phyloP scores from a whole-genome alignment of 2,329 filamentous ascomycete species.

The Trichoderma pleuroti region DNA sequence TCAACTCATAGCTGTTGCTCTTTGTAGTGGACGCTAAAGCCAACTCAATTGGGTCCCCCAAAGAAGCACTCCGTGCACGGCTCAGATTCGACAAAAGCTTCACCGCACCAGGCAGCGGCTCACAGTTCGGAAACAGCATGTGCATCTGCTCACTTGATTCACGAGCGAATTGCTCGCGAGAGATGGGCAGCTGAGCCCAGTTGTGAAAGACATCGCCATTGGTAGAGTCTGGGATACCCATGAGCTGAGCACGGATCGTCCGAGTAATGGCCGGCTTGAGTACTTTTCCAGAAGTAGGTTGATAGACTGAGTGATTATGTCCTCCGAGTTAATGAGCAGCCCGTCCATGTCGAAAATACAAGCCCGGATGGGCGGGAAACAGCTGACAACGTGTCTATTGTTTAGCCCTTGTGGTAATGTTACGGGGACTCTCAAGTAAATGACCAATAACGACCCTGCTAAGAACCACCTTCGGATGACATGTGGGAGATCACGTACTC shows the following conservation, averaged over 20 bases:
- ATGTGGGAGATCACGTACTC: background rate
- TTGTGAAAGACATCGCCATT: background rate
- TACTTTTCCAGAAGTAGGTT: background rate
- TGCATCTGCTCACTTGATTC: slow-evolving; percentile 3
- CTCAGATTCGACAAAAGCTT: background rate
- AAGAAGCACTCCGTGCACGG: background rate
- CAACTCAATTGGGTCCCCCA: background rate
- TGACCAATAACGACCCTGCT: background rate
- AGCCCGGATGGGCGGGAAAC: background rate
- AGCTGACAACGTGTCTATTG: background rate
- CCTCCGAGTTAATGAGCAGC: slow-evolving; percentile 7
- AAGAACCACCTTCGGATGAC: background rate
- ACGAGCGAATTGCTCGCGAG: background rate
- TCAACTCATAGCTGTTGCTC: background rate
- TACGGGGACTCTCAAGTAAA: background rate
- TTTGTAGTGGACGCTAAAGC: background rate
- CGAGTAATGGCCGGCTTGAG: background rate
- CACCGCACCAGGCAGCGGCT: background rate
- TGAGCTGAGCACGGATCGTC: background rate
- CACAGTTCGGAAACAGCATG: background rate
- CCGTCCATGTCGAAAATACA: background rate
- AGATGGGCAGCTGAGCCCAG: background rate
- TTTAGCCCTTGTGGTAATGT: background rate
- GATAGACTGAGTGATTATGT: slow-evolving; percentile 6
- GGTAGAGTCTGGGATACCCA: background rate